phyloP scores from a whole-genome alignment of 768 basidiomycete genomes.

The Naematelia aurantialba region DNA sequence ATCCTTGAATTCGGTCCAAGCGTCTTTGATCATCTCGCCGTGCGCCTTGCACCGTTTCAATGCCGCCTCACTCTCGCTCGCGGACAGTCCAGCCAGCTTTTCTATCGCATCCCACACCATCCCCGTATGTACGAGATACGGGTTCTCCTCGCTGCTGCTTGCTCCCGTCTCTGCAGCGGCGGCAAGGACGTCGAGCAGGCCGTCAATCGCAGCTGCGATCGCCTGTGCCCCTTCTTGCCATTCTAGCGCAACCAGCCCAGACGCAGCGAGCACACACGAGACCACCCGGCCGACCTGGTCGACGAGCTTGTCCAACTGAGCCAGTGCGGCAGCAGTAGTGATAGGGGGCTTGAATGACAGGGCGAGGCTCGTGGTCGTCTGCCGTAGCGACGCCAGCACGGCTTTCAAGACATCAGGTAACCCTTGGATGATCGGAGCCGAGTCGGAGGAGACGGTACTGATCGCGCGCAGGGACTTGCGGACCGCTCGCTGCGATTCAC shows the following conservation, averaged over 20 bases:
- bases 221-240: constrained; percentile 25
- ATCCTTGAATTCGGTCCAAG: constrained; percentile 43
- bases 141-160: not conserved
- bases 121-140: constrained; percentile 36
- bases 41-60: constrained; percentile 30
- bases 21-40: constrained; percentile 34
- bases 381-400: constrained; percentile 22
- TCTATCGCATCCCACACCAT: constrained; percentile 41
- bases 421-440: constrained; percentile 13
- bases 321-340: constrained; percentile 27
- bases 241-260: constrained; percentile 22
- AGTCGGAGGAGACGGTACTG: constrained; percentile 8
- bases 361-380: constrained; percentile 28
- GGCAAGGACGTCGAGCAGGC: constrained; percentile 16
- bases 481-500: not conserved
- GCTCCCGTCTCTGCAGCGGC: not conserved
- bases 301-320: constrained; percentile 29
- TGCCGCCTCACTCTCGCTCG: constrained; percentile 18
- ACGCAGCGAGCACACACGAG: constrained; percentile 26
- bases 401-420: constrained; percentile 17
- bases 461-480: constrained; percentile 9
- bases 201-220: constrained; percentile 15
- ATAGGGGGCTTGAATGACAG: constrained; percentile 41
- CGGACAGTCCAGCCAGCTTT: constrained; percentile 11
- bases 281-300: constrained; percentile 22